Percentiles rank a stretch among this genome's conserved stretches.
Conservation (phyloP, 441 rosid genomes). For the Adansonia madagascariensis region DNA sequence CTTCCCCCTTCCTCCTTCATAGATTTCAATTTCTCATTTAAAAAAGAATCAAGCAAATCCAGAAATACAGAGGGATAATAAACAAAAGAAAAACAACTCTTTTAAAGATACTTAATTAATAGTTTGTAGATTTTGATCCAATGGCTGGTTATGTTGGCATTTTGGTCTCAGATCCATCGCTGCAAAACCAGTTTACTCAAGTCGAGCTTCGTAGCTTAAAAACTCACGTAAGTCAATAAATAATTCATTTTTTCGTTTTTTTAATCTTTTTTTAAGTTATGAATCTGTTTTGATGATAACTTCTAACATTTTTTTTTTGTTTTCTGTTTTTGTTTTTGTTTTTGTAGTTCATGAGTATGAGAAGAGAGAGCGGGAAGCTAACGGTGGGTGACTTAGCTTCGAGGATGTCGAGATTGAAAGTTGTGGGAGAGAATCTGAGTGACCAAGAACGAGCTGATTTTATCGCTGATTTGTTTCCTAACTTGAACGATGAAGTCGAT, state of each 20-base stretch:
- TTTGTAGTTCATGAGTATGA: constrained; percentile 77
- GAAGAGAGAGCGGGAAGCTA: constrained; percentile 90
- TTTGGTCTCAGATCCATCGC: constrained; percentile 89
- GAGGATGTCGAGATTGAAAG: constrained; percentile 79
- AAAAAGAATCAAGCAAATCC: background rate
- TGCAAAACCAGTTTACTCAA: constrained; percentile 94
- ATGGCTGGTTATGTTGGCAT: constrained; percentile 87
- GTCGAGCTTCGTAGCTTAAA: constrained; percentile 95
- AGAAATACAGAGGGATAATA: constrained; percentile 3
- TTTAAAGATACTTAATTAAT: background rate
- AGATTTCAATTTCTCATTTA: constrained; percentile 18
- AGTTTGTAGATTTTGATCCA: constrained; percentile 3
- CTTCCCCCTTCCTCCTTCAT: constrained; percentile 21
- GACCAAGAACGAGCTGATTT: constrained; percentile 70
- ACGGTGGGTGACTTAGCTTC: constrained; percentile 79
- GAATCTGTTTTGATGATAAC: background rate
- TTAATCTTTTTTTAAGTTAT: background rate
- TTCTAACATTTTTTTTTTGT: background rate
- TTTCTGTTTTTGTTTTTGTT: background rate
- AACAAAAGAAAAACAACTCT: background rate
- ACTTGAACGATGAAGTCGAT: constrained; percentile 78
- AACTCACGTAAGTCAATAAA: constrained; percentile 54
- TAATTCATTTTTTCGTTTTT: background rate
- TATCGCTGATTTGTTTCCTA: constrained; percentile 67
- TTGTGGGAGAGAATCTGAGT: constrained; percentile 77